A percentile compares a stretch with the other conserved stretches of the same genome.
phyloP scores from a whole-genome alignment of 371 early-diverging fungal genomes.

The Funneliformis caledonium region DNA sequence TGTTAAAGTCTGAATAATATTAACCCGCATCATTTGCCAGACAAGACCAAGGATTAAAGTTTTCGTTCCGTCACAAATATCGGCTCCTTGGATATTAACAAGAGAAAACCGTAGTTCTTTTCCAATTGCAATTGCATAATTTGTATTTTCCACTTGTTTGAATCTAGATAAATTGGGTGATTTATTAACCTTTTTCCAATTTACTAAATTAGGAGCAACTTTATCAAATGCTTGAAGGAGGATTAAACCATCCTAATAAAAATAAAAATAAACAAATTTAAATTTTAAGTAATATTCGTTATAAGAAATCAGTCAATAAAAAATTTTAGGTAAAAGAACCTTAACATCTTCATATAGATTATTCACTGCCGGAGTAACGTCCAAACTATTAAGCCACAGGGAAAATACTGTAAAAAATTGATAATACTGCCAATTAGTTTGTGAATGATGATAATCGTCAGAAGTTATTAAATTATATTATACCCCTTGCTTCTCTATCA shows the following conservation, averaged over 20 bases:
- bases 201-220: constrained; percentile 85
- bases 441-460: background rate
- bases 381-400: constrained; percentile 94
- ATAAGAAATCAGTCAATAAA: background rate
- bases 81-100: constrained; percentile 94
- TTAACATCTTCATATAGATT: constrained; percentile 85
- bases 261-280: background rate
- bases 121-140: constrained; percentile 87
- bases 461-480: constrained; percentile 22
- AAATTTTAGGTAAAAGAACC: background rate
- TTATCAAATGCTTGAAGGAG: constrained; percentile 93
- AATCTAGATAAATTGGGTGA: constrained; percentile 78
- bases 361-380: constrained; percentile 94
- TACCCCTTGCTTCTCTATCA: constrained; percentile 93
- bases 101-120: constrained; percentile 86
- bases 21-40: constrained; percentile 98
- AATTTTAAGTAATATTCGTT: background rate
- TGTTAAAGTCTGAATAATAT: constrained; percentile 90
- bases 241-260: constrained; percentile 69
- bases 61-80: constrained; percentile 89
- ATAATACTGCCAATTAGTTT: background rate
- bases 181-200: constrained; percentile 86
- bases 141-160: constrained; percentile 96
- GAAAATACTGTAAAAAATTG: constrained; percentile 70
- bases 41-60: constrained; percentile 86